These are phyloP conservation scores for Grosmannia huntii DNA, from an alignment of 2,329 filamentous ascomycete genomes.

Conservation along the genomic window DNA sequence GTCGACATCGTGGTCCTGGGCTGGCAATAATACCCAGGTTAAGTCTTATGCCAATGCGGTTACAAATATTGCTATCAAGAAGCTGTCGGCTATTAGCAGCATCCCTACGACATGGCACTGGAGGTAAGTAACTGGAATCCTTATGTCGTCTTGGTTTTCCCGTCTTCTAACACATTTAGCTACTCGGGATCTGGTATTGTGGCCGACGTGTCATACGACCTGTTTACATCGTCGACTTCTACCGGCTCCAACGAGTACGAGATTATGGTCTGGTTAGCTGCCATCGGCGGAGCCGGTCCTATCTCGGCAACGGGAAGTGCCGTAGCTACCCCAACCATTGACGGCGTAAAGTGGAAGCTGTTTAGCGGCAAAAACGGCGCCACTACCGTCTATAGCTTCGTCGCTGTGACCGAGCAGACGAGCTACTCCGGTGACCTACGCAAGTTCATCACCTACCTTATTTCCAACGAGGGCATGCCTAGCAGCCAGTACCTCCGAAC, in stretches of 20 bases:
- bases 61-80: slow-evolving; percentile 18
- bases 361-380: slow-evolving; percentile 47
- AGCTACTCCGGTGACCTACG: slow-evolving; percentile 44
- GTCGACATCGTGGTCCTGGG: slow-evolving; percentile 31
- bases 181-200: slow-evolving; percentile 24
- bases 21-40: slow-evolving; percentile 24
- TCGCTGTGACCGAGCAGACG: slow-evolving; percentile 26
- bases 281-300: slow-evolving; percentile 44
- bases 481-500: slow-evolving; percentile 38
- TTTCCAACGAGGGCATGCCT: slow-evolving; percentile 30
- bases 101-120: slow-evolving; percentile 27
- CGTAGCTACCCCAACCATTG: slow-evolving; percentile 40
- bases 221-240: slow-evolving; percentile 40
- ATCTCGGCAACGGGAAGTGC: slow-evolving; percentile 39
- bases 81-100: slow-evolving; percentile 21
- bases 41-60: slow-evolving; percentile 35
- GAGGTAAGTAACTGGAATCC: slow-evolving; percentile 16
- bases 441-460: slow-evolving; percentile 44
- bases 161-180: slow-evolving; percentile 12
- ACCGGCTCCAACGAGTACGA: slow-evolving; percentile 38
- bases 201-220: slow-evolving; percentile 47
- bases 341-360: slow-evolving; percentile 41
- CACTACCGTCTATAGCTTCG: slow-evolving; percentile 47
- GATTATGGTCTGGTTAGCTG: slow-evolving; percentile 53
- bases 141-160: not conserved